Percentiles rank a stretch among this genome's conserved stretches.
Evolutionary conservation across 2,329 filamentous ascomycete genomes (phyloP).

Genomic region (Penicillium freii): DNA sequence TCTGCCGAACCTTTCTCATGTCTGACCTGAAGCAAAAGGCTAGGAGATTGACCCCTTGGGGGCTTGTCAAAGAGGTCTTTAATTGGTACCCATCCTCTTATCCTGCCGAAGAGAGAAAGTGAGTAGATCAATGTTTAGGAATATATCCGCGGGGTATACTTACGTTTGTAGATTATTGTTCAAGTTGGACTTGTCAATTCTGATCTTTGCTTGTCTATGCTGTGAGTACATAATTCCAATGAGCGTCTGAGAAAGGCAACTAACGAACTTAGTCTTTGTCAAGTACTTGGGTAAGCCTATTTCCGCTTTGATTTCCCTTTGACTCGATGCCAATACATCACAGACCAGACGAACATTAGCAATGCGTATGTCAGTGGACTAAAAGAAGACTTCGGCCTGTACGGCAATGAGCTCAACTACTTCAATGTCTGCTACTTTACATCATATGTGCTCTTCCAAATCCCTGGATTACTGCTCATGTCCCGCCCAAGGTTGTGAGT

Average conservation of each 20-base stretch:
- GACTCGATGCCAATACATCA: neutral
- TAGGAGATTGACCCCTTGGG: constrained; percentile 13
- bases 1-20: constrained; percentile 12
- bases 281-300: constrained; percentile 26
- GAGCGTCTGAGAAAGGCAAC: neutral
- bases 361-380: constrained; percentile 37
- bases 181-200: constrained; percentile 34
- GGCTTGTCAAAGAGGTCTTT: constrained; percentile 32
- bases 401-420: constrained; percentile 34
- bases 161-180: constrained; percentile 25
- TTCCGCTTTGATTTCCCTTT: neutral
- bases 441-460: constrained; percentile 34
- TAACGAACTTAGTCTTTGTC: constrained; percentile 25
- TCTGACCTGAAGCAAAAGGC: constrained; percentile 11
- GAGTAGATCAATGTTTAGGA: neutral
- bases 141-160: neutral
- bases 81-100: constrained; percentile 36
- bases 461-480: constrained; percentile 31
- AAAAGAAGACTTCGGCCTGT: constrained; percentile 33
- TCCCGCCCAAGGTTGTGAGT: constrained; percentile 31
- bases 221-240: constrained; percentile 21
- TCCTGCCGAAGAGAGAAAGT: constrained; percentile 31
- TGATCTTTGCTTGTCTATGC: constrained; percentile 33
- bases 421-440: constrained; percentile 34
- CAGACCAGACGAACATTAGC: constrained; percentile 35